These are phyloP conservation scores for Ogataea ramenticola DNA, from an alignment of 805 yeast genomes.

Conservation along the genomic window DNA sequence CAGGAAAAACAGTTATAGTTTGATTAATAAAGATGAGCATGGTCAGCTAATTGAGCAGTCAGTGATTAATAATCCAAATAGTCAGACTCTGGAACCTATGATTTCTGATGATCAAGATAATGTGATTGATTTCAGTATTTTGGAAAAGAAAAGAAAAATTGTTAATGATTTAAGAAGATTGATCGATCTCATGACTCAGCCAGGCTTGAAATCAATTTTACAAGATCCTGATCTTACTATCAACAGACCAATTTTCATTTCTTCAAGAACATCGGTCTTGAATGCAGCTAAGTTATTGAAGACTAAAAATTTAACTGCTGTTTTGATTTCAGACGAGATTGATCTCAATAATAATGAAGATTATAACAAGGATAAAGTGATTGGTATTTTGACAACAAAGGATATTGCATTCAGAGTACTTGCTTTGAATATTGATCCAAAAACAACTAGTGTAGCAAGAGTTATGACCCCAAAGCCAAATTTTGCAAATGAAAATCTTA, in stretches of 20 bases:
- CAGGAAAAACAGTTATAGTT: slow-evolving; percentile 6
- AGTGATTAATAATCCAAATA: slow-evolving; percentile 6
- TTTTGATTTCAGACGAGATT: slow-evolving; percentile 28
- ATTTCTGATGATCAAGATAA: slow-evolving; percentile 9
- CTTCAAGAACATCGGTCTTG: slow-evolving; percentile 28
- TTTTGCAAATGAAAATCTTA: slow-evolving; percentile 31
- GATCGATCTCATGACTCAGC: slow-evolving; percentile 34
- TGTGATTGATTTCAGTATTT: slow-evolving; percentile 18
- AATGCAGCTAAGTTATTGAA: slow-evolving; percentile 34
- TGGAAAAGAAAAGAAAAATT: slow-evolving; percentile 19
- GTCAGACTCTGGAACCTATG: slow-evolving; percentile 1
- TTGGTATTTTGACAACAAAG: slow-evolving; percentile 40
- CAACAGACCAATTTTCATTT: slow-evolving; percentile 27
- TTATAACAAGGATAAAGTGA: slow-evolving; percentile 23
- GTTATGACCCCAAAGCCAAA: slow-evolving; percentile 40
- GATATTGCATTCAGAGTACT: slow-evolving; percentile 37
- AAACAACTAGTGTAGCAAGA: slow-evolving; percentile 30
- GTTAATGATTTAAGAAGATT: slow-evolving; percentile 28
- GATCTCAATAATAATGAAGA: neutral
- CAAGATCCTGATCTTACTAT: slow-evolving; percentile 18
- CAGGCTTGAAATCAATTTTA: slow-evolving; percentile 27
- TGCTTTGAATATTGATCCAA: slow-evolving; percentile 29
- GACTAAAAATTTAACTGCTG: slow-evolving; percentile 32
- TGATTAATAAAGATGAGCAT: slow-evolving; percentile 1
- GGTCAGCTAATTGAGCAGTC: slow-evolving; percentile 11